phyloP scores from a whole-genome alignment of 2,329 filamentous ascomycete species.

The Pseudogymnoascus sp. region DNA sequence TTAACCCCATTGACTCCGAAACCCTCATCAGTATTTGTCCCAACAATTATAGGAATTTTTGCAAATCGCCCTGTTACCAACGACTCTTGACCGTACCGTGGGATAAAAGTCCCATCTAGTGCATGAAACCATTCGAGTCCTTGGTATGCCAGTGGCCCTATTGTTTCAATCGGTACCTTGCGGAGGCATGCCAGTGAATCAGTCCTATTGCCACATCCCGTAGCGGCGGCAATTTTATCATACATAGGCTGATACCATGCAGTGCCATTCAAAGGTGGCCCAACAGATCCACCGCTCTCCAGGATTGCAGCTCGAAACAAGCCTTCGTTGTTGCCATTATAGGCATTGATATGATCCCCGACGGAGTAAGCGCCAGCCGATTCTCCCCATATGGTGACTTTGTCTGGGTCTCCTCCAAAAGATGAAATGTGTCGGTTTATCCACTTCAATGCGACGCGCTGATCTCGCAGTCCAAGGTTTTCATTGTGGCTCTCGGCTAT shows the following conservation, averaged over 20 bases:
- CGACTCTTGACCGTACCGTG: slow-evolving; percentile 1
- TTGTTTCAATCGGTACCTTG: slow-evolving; percentile 15
- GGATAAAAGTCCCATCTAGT: slow-evolving; percentile 21
- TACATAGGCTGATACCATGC: slow-evolving; percentile 30
- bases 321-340: slow-evolving; percentile 46
- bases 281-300: slow-evolving; percentile 38
- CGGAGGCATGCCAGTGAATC: slow-evolving; percentile 24
- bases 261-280: slow-evolving; percentile 20
- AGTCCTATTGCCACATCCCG: slow-evolving; percentile 22
- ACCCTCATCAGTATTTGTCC: slow-evolving; percentile 31
- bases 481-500: slow-evolving; percentile 44
- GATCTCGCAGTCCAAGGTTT: slow-evolving; percentile 57
- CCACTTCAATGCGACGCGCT: slow-evolving; percentile 51
- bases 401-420: slow-evolving; percentile 36
- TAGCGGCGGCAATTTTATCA: slow-evolving; percentile 28
- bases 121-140: slow-evolving; percentile 35
- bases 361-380: slow-evolving; percentile 38
- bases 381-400: slow-evolving; percentile 40
- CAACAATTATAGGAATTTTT: slow-evolving; percentile 37
- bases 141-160: slow-evolving; percentile 22
- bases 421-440: slow-evolving; percentile 47
- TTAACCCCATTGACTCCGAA: slow-evolving; percentile 39
- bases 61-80: slow-evolving; percentile 27
- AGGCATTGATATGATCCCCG: slow-evolving; percentile 46
- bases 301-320: slow-evolving; percentile 48